Evolutionary conservation across 192 early-diverging fungal species (phyloP), one percentile per base, ranked within the genome.

Genomic region (Chytriomyces sp.): DNA sequence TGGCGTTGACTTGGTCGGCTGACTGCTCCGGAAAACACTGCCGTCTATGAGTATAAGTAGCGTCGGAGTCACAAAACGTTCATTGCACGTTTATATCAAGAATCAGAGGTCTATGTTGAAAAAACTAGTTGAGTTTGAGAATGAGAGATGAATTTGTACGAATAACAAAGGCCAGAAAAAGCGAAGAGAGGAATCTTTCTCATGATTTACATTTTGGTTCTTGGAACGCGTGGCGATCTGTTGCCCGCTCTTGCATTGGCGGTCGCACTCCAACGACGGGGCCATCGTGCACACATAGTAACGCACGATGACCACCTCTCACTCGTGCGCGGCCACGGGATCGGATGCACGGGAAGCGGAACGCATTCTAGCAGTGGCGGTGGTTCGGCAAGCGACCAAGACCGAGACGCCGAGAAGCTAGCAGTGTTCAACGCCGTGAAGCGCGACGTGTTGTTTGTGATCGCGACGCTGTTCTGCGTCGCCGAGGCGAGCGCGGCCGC

Each of bases 191-290:
- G n/a, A n/a, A n/a, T n/a, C n/a, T n/a, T n/a, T n/a, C n/a, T n/a
- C n/a, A 62, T 62, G 60, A 31, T 39, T 19, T 12, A 22, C 14
- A 22, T 62, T 4, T 14, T 34, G 31, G 60, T 28, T 12, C 38
- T 62, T 37, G 60, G 60, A 3, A 62, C 60, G 37, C 31, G 10
- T 19, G 60, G 60, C 32, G 60, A 62, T 28, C 14, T 62, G 10
- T 8, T 62, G 12, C 60, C 60, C 19, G 38, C 30, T 62, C 1
- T 62, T 17, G n/a, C n/a, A 14, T 37, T 37, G 31, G 60, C 37
- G 19, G 12, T 19, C 14, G 8, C 17, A 19, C 60, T 25, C 3
- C 8, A 17, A 19, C 17, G 33, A 39, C 60, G 37, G 14, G 10
- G 3, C 19, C n/a, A 22, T 0, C n/a, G n/a, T 17, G 38, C 38